Percentiles rank a stretch among this genome's conserved stretches.
phyloP scores from a whole-genome alignment of 176 grass and related monocot species.

The barley (Hordeum vulgare) region MorexV3_pseudomolecules_assembly NC_058519.1:492848821-492849320 shows the following conservation, averaged over 20 bases:
- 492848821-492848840: slow-evolving; percentile 97
- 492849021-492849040: slow-evolving; percentile 89
- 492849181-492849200: slow-evolving; percentile 42
- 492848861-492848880: slow-evolving; percentile 63
- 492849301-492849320: slow-evolving; percentile 40
- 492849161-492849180: slow-evolving; percentile 30
- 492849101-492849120: slow-evolving; percentile 30
- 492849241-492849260: slow-evolving; percentile 39
- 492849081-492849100: slow-evolving; percentile 40
- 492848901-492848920: slow-evolving; percentile 37
- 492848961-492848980: slow-evolving; percentile 55
- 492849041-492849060: slow-evolving; percentile 77
- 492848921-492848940: slow-evolving; percentile 40
- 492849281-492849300: slow-evolving; percentile 24
- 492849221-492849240: slow-evolving; percentile 42
- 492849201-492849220: slow-evolving; percentile 37
- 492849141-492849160: slow-evolving; percentile 44
- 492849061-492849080: slow-evolving; percentile 26
- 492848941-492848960: slow-evolving; percentile 25
- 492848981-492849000: slow-evolving; percentile 96
- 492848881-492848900: slow-evolving; percentile 44
- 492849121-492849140: slow-evolving; percentile 33
- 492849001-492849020: slow-evolving; percentile 82
- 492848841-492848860: slow-evolving; percentile 99
- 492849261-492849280: slow-evolving; percentile 42